These are phyloP conservation scores for Neofusicoccum sp. DNA, from an alignment of 2,329 filamentous ascomycete genomes.

Conservation along the genomic window DNA sequence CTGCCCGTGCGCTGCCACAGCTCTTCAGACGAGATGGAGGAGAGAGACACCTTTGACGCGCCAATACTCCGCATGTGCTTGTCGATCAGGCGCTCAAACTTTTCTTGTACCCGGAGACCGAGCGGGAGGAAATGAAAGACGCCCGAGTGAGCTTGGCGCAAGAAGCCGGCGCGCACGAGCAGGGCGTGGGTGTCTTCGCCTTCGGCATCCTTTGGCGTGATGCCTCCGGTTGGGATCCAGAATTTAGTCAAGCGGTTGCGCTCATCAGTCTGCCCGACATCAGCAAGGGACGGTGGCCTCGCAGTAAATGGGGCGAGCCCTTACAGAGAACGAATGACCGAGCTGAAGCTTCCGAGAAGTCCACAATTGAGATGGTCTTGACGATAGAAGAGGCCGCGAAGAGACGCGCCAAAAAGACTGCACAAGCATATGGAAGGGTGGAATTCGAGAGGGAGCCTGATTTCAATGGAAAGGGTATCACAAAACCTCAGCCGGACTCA, in stretches of 20 bases:
- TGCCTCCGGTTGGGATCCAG: slow-evolving; percentile 76
- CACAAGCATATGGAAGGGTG: slow-evolving; percentile 8
- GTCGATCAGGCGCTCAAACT: slow-evolving; percentile 81
- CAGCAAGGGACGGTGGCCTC: not conserved
- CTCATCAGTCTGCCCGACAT: slow-evolving; percentile 40
- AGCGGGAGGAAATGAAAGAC: slow-evolving; percentile 91
- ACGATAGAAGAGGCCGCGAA: not conserved
- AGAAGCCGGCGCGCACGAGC: slow-evolving; percentile 46
- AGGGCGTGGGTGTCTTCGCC: slow-evolving; percentile 44
- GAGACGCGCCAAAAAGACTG: slow-evolving; percentile 13
- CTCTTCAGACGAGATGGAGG: slow-evolving; percentile 78
- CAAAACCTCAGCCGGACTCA: not conserved
- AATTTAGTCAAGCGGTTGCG: slow-evolving; percentile 66
- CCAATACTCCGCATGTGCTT: slow-evolving; percentile 78
- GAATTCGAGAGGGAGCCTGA: not conserved
- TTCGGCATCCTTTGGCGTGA: slow-evolving; percentile 54
- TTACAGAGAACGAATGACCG: not conserved
- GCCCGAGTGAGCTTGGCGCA: slow-evolving; percentile 71
- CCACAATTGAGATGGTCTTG: not conserved
- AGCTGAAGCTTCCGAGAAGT: not conserved
- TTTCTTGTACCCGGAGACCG: slow-evolving; percentile 81
- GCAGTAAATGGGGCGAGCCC: not conserved
- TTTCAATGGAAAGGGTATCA: not conserved
- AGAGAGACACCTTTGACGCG: slow-evolving; percentile 78
- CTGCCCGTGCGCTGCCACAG: slow-evolving; percentile 85